Evolutionary conservation across 2,329 filamentous ascomycete species (phyloP).

Genomic region (Diplodia sapinea): DNA sequence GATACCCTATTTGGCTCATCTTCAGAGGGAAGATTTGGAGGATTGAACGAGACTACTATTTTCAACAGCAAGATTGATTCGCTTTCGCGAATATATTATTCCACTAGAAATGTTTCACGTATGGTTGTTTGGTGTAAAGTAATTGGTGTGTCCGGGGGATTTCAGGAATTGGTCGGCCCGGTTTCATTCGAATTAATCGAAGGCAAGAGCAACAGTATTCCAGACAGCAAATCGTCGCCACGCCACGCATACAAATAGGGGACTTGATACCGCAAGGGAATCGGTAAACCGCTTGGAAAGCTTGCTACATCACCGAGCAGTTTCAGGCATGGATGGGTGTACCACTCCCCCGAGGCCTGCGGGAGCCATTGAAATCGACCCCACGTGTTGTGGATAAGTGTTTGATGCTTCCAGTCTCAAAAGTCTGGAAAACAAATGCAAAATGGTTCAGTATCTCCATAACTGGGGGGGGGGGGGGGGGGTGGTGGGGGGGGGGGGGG

Average conservation of each 20-base stretch:
- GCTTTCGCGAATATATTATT: neutral
- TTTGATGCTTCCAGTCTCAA: too few species aligned
- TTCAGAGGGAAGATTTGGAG: constrained; percentile 10
- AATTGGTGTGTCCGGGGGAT: neutral
- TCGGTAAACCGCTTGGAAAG: too few species aligned
- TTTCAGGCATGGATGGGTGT: too few species aligned
- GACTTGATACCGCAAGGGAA: too few species aligned
- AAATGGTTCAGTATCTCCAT: too few species aligned
- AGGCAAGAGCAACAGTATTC: neutral
- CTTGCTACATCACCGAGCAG: too few species aligned
- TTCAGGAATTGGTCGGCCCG: neutral
- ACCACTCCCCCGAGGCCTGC: too few species aligned
- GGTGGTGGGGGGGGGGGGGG: too few species aligned
- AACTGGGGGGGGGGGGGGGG: too few species aligned
- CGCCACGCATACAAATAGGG: neutral
- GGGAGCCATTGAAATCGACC: too few species aligned
- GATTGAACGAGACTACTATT: constrained; percentile 2
- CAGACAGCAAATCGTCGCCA: neutral
- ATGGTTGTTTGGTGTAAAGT: constrained; percentile 4
- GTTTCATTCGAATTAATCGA: neutral
- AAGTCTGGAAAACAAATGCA: too few species aligned
- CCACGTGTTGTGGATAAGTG: too few species aligned
- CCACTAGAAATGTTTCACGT: neutral
- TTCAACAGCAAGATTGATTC: constrained; percentile 1
- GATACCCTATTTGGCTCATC: constrained; percentile 28